Percentiles rank a stretch among this genome's conserved stretches.
Conservation (phyloP, 208 protist genomes). For the Leishmania tarentolae region DNA sequence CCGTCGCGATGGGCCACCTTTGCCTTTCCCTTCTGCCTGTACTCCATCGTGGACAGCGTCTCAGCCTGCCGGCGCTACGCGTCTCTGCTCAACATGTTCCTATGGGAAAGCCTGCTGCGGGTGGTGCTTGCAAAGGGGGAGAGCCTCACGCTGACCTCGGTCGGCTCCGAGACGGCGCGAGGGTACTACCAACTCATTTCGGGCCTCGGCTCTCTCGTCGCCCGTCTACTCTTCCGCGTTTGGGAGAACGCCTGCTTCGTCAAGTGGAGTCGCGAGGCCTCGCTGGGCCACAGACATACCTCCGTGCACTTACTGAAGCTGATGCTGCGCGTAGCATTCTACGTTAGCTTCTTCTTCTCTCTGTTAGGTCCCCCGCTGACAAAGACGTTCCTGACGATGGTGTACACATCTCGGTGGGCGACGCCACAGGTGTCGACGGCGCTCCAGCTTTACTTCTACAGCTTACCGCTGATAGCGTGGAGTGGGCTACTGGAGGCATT, state of each 20-base stretch:
- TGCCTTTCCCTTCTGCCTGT: conserved; percentile 37
- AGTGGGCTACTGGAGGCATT: conserved; percentile 91
- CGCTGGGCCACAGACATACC: conserved; percentile 27
- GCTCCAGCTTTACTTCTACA: conserved; percentile 83
- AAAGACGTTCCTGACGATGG: conserved; percentile 45
- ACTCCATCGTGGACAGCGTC: conserved; percentile 9
- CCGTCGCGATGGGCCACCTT: conserved; percentile 4
- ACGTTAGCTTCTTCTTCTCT: conserved; percentile 67
- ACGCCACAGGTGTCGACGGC: conserved; percentile 56
- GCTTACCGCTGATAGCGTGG: conserved; percentile 71
- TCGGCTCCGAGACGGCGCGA: conserved; percentile 64
- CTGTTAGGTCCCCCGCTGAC: conserved; percentile 78
- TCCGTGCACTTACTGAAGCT: conserved; percentile 56
- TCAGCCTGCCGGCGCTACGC: conserved; percentile 16
- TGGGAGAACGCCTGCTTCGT: conserved; percentile 89
- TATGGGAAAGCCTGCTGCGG: conserved; percentile 82
- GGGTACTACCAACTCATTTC: conserved; percentile 87
- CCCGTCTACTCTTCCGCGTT: conserved; percentile 88
- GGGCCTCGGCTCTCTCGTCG: conserved; percentile 88
- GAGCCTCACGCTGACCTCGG: conserved; percentile 77
- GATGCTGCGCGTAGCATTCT: conserved; percentile 78
- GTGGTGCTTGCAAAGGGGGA: conserved; percentile 89
- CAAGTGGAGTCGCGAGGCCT: conserved; percentile 74
- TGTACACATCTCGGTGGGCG: conserved; percentile 85
- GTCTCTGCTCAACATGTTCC: conserved; percentile 61